phyloP scores from a whole-genome alignment of 2,329 filamentous ascomycete genomes.

The Botryotinia globosa region DNA sequence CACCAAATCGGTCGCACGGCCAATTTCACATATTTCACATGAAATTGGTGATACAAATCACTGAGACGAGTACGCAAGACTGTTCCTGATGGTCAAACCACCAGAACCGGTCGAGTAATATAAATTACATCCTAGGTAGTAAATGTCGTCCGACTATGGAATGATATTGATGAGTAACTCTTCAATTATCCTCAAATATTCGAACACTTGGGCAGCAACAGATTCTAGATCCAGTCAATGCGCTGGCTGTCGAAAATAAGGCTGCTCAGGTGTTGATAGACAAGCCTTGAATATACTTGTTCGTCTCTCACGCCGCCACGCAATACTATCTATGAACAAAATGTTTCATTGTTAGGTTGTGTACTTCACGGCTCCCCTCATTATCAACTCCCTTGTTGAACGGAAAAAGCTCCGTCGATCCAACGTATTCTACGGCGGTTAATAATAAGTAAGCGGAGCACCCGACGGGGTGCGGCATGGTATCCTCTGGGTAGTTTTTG shows the following conservation, averaged over 20 bases:
- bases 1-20: neutral
- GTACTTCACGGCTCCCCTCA: slow-evolving; percentile 18
- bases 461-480: slow-evolving; percentile 25
- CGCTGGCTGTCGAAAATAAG: slow-evolving; percentile 35
- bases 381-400: slow-evolving; percentile 1
- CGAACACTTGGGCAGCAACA: slow-evolving; percentile 35
- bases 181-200: slow-evolving; percentile 11
- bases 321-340: slow-evolving; percentile 22
- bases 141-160: slow-evolving; percentile 17
- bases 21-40: neutral
- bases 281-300: slow-evolving; percentile 31
- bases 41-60: neutral
- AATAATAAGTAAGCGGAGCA: slow-evolving; percentile 21
- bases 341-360: slow-evolving; percentile 23
- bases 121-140: slow-evolving; percentile 2
- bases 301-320: slow-evolving; percentile 36
- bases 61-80: slow-evolving; percentile 6
- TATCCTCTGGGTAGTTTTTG: neutral
- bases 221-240: slow-evolving; percentile 26
- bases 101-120: slow-evolving; percentile 13
- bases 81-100: slow-evolving; percentile 20
- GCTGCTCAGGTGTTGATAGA: slow-evolving; percentile 25
- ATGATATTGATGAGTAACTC: neutral
- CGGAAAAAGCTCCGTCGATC: slow-evolving; percentile 2
- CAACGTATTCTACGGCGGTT: slow-evolving; percentile 2